Evolutionary conservation across 441 rosid genomes (phyloP).

Genomic region (Daphne laureola): DNA sequence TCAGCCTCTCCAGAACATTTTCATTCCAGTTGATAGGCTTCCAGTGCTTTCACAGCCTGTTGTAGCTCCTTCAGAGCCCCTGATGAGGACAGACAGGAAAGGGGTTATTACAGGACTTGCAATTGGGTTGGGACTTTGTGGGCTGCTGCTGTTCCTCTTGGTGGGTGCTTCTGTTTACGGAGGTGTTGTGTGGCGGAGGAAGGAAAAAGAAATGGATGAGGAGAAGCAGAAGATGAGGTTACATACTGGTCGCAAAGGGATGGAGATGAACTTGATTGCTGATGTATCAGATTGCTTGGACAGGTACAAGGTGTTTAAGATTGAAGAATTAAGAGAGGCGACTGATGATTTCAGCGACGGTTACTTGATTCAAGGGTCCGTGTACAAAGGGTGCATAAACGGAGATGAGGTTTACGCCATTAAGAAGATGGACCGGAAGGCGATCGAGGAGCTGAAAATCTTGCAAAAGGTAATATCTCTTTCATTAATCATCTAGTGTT

Average conservation of each 20-base stretch:
- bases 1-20: slow-evolving; percentile 32
- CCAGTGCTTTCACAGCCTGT: slow-evolving; percentile 41
- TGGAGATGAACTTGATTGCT: slow-evolving; percentile 45
- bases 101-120: slow-evolving; percentile 36
- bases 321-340: slow-evolving; percentile 55
- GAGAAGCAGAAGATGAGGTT: slow-evolving; percentile 21
- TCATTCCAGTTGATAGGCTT: slow-evolving; percentile 42
- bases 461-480: slow-evolving; percentile 46
- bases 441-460: slow-evolving; percentile 64
- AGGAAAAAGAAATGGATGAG: slow-evolving; percentile 13
- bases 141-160: slow-evolving; percentile 24
- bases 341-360: slow-evolving; percentile 37
- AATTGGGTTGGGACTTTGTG: slow-evolving; percentile 42
- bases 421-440: slow-evolving; percentile 72
- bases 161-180: slow-evolving; percentile 19
- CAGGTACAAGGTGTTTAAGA: slow-evolving; percentile 48
- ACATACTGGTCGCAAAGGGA: slow-evolving; percentile 15
- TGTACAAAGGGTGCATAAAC: slow-evolving; percentile 41
- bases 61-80: slow-evolving; percentile 11
- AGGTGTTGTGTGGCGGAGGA: slow-evolving; percentile 22
- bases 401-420: slow-evolving; percentile 44
- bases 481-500: too few relatives aligned
- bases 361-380: slow-evolving; percentile 60
- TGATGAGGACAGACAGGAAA: slow-evolving; percentile 24
- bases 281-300: slow-evolving; percentile 71